phyloP scores from a whole-genome alignment of 2,329 filamentous ascomycete species.

The Dactylellina sp. region DNA sequence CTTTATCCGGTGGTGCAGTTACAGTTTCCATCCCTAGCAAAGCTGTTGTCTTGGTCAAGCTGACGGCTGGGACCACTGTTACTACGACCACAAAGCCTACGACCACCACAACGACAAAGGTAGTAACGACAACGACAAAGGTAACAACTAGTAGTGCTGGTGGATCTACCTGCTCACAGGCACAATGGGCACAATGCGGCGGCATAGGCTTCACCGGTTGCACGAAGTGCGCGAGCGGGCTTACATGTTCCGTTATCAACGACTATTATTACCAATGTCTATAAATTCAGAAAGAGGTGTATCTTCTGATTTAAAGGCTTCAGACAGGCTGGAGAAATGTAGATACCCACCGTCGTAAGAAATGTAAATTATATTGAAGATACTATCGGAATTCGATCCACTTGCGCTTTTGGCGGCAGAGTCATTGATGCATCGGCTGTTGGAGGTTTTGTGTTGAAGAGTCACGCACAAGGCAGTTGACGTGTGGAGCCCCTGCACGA shows the following conservation, averaged over 20 bases:
- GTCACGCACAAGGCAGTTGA: slow-evolving; percentile 9
- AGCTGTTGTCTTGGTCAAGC: slow-evolving; percentile 39
- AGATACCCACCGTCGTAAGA: too few species aligned
- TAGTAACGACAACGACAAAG: too few species aligned
- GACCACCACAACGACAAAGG: background rate
- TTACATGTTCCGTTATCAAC: slow-evolving; percentile 59
- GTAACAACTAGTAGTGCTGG: background rate
- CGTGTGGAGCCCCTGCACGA: too few species aligned
- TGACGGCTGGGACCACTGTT: slow-evolving; percentile 12
- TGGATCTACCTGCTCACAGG: background rate
- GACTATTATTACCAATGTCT: slow-evolving; percentile 57
- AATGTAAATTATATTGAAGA: too few species aligned
- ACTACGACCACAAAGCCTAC: background rate
- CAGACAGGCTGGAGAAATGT: too few species aligned
- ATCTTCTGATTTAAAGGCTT: too few species aligned
- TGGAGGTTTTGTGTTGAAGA: slow-evolving; percentile 29
- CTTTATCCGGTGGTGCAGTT: slow-evolving; percentile 37
- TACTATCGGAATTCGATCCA: background rate
- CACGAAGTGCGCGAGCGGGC: slow-evolving; percentile 61
- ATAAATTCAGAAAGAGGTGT: slow-evolving; percentile 13
- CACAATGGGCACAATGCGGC: slow-evolving; percentile 57
- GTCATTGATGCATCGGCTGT: slow-evolving; percentile 11
- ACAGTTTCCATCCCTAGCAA: slow-evolving; percentile 36
- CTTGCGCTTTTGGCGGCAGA: background rate
- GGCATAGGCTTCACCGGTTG: slow-evolving; percentile 61